Evolutionary conservation across 2,329 filamentous ascomycete genomes (phyloP), one percentile per base, ranked within the genome.

Genomic region (Aspergillus niger): DNA sequence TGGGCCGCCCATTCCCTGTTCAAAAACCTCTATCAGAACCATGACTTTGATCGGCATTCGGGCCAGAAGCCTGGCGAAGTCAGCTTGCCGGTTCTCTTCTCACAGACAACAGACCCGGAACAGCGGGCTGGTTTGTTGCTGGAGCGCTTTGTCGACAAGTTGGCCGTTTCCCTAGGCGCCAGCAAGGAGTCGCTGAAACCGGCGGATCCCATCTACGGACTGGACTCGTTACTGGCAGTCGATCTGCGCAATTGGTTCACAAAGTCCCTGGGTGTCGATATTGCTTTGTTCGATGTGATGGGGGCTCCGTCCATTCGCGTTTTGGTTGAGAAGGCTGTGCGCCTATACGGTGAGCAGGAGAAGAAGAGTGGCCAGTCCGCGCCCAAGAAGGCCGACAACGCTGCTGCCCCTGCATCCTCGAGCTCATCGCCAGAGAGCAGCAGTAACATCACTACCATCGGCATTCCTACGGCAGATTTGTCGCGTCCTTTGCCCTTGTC

Each of bases 231-330:
- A 8, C 44, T 58, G 24, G 55, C 47, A 8, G 39, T 58, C 13
- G 55, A 58, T n/a, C 24, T 58, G 15, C 55, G 55, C 20, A 49
- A 58, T 4, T 58, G 55, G 55, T 58, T 58, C 24, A 28, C 36
- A n/a, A 49, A 58, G n/a, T 22, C 47, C 0, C 32, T 58, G 20
- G 47, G 30, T 3, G 55, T 58, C 7, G 36, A 58, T 26, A 17
- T 58, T 6, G 55, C 55, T 13, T n/a, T 58, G 17, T 58, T 58
- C 11, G 55, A 58, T n/a, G 36, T 58, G 30, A 36, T 58, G n/a
- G 48, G 48, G 5, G 22, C 44, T 10, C 24, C 36, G 17, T 41
- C 44, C 22, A 58, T 52, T 36, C 24, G 39, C 10, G 36, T 36
- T 5, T 26, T 58, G 36, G 28, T 58, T 13, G 48, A 41, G 5